Conservation (phyloP, 2,329 filamentous ascomycete genomes). For the Botrytis byssoidea region DNA sequence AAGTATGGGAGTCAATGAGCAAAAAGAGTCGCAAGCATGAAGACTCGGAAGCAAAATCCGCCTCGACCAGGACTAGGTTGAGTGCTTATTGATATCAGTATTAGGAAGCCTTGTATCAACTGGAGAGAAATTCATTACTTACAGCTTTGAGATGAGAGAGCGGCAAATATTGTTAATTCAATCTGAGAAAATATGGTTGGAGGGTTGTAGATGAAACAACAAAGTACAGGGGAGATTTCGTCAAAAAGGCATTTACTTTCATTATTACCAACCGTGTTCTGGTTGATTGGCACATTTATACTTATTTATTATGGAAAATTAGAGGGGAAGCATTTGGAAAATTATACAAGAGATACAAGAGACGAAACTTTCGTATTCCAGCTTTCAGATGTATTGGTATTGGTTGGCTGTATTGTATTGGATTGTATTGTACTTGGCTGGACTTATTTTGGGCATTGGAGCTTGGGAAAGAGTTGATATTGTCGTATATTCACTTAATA, state of each 20-base stretch:
- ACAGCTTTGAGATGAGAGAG: not conserved
- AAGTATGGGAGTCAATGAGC: not conserved
- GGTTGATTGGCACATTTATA: conserved; percentile 11
- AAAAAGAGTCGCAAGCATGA: conserved; percentile 13
- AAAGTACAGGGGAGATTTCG: not conserved
- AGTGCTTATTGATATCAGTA: not conserved
- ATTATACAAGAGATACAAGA: not conserved
- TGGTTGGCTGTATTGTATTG: not conserved
- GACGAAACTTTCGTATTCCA: not conserved
- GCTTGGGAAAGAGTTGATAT: not conserved
- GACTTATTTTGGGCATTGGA: not conserved
- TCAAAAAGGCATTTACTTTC: conserved; percentile 1
- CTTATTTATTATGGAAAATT: not conserved
- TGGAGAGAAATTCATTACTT: not conserved
- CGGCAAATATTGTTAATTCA: not conserved
- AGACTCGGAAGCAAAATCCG: not conserved
- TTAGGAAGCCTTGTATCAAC: not conserved
- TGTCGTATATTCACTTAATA: not conserved
- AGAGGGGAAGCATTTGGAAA: not conserved
- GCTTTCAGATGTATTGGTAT: conserved; percentile 6
- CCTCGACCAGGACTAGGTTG: not conserved
- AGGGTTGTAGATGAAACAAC: conserved; percentile 7
- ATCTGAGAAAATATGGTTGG: not conserved
- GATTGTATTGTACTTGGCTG: conserved; percentile 4
- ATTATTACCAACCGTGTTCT: not conserved